Evolutionary conservation across 2,329 filamentous ascomycete genomes (phyloP), one percentile per base, ranked within the genome.

Genomic region (Exophiala alcalophila): DNA sequence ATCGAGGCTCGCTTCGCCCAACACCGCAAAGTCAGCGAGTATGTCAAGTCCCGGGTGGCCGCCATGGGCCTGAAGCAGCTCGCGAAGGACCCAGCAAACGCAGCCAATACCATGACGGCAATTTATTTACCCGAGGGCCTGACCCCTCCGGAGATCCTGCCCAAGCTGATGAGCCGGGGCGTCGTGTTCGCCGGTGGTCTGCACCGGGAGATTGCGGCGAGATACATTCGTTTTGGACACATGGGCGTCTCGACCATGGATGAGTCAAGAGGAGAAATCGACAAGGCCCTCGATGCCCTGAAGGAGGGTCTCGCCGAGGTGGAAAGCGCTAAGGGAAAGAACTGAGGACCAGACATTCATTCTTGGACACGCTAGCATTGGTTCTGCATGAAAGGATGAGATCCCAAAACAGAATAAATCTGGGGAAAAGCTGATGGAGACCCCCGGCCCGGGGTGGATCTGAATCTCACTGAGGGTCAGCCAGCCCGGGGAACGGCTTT

Each of bases 61-160:
- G 83, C 85, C 37, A 73, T 97, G 24, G 92, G 92, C 3, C 75
- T 98, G 47, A 85, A 88, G 70, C 86, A 96, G 63, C 76, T 98
- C 25, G 90, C 92, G 15, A 67, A 78, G 24, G 86, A 91, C 65
- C 84, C 86, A 0, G 88, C 91, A 59, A 85, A 94, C 67, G 91
- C 97, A 70, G 89, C 92, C 28, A 91, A 94, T 65, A 89, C 86
- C 59, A 98, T 98, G 92, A 98, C 92, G 3, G 91, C 92, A 45
- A 92, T 98, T 56, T 96, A 92, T 67, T 77, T 98, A 41, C 92
- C 92, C 2, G 87, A 97, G 49, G 83, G 77, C 27, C 71, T 97
- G 39, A 81, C 83, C 57, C 83, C 85, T 20, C 77, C 89, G 2
- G 86, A 95, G 54, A 73, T 98, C 23, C 75, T 98, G 39, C 90